Base-by-base conservation (phyloP, 2,329 filamentous ascomycete species). In the Talaromyces funiculosus region DNA sequence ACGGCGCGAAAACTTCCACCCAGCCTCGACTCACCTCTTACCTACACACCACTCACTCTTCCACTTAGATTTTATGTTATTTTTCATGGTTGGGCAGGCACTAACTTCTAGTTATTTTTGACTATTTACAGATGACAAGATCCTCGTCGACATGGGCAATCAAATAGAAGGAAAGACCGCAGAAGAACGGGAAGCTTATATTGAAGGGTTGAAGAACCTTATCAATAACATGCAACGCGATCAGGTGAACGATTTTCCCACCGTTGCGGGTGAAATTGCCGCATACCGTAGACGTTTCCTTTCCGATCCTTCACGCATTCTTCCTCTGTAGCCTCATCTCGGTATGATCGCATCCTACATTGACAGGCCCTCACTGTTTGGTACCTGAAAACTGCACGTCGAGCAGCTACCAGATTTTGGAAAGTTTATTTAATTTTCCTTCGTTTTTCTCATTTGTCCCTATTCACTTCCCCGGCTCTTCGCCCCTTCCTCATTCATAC, bases 241-340 rank as follows among this genome's bases (percentile, higher is more conserved):
- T 65, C 78, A 78, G 68, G 76, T 81, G 71, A 80, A 78, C 70
- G 79, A 81, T 60, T 79, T 81, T 65, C 74, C 72, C 65, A 75
- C 73, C 55, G 77, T 81, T 67, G 79, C 79, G 56, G 68, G 71
- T 60, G 78, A 79, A 65, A 79, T 81, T 70, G 77, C 77, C 65
- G 74, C 73, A 67, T 81, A 81, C 71, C 78, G 79, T 75, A 78
- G 78, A 71, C 76, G 75, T 67, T 80, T 79, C 65, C 75, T 79
- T 38, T 71, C 78, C 68, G 77, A 80, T 66, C 70, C 73, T 56
- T 75, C 77, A 59, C 74, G 76, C 65, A 71, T 80, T 67, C 69
- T 80, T 63, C 71, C 76, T 65, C 70, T 79, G 74, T 79, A 78
- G 75, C 69, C 59, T 59, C 49, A 62, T 63, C 42, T 42, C 60